phyloP scores from a whole-genome alignment of 176 grass and related monocot species.

The Triticum dicoccoides region DNA sequence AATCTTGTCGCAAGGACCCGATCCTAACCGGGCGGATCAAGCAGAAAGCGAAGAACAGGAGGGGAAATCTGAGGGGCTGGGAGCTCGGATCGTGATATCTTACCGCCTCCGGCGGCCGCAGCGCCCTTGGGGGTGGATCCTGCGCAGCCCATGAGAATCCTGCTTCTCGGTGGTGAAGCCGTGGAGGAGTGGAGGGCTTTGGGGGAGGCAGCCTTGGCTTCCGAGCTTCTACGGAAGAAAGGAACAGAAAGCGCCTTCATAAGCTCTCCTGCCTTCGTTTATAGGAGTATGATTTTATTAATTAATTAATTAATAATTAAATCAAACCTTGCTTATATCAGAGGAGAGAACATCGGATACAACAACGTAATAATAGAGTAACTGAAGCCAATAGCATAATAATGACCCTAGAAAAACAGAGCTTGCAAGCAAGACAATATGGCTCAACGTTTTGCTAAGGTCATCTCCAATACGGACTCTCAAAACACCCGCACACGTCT shows the following conservation, averaged over 20 bases:
- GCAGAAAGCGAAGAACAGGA: neutral
- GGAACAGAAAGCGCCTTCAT: conserved; percentile 5
- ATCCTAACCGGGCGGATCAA: conserved; percentile 16
- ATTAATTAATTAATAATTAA: neutral
- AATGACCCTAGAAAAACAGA: neutral
- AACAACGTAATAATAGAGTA: neutral
- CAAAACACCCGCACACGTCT: too few species aligned
- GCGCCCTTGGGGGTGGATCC: conserved; percentile 43
- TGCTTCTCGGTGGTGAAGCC: conserved; percentile 9
- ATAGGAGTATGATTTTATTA: neutral
- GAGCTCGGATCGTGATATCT: conserved; percentile 21
- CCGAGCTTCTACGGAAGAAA: conserved; percentile 15
- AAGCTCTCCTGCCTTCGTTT: neutral
- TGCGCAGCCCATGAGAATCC: conserved; percentile 44
- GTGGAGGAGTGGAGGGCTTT: neutral
- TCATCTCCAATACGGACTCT: too few species aligned
- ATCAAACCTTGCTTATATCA: neutral
- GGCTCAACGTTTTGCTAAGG: too few species aligned
- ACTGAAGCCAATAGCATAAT: neutral
- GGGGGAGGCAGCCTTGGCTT: conserved; percentile 18
- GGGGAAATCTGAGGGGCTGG: conserved; percentile 15
- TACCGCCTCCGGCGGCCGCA: neutral
- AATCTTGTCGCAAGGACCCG: neutral
- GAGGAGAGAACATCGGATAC: neutral
- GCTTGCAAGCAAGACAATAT: too few species aligned